phyloP scores from a whole-genome alignment of 768 basidiomycete genomes.

The Tulasnella sp. region DNA sequence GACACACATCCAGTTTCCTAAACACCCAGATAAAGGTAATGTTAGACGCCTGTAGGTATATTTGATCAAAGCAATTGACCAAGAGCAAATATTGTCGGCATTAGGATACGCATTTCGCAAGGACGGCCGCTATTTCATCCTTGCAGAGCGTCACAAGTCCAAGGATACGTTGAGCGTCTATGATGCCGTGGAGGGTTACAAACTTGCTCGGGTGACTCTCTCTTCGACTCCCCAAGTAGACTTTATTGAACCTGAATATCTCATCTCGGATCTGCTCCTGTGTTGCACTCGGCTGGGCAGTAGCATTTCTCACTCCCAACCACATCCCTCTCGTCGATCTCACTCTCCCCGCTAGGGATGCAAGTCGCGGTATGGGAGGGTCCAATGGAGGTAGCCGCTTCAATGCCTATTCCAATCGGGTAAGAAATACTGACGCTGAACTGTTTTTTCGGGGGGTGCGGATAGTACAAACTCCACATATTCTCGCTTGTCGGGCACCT shows the following conservation, averaged over 20 bases:
- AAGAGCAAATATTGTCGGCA: conserved; percentile 10
- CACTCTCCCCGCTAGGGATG: conserved; percentile 66
- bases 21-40: conserved; percentile 68
- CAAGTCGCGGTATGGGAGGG: conserved; percentile 76
- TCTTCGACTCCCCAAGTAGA: neutral
- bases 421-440: too few species aligned
- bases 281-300: neutral
- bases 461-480: conserved; percentile 65
- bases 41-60: too few species aligned
- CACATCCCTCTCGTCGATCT: conserved; percentile 52
- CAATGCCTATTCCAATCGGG: too few species aligned
- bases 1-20: conserved; percentile 78
- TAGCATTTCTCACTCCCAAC: conserved; percentile 83
- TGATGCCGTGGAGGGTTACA: conserved; percentile 57
- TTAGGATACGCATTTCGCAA: conserved; percentile 66
- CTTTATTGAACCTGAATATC: conserved; percentile 5
- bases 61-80: too few species aligned
- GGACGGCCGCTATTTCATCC: conserved; percentile 72
- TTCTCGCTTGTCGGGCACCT: conserved; percentile 53
- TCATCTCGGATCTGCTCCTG: too few species aligned
- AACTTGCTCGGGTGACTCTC: conserved; percentile 52
- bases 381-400: conserved; percentile 67
- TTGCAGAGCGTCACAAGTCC: conserved; percentile 83
- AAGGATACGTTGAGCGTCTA: conserved; percentile 83
- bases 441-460: neutral